phyloP scores from a whole-genome alignment of 805 yeast species.

The Yamadazyma philogaea region DNA sequence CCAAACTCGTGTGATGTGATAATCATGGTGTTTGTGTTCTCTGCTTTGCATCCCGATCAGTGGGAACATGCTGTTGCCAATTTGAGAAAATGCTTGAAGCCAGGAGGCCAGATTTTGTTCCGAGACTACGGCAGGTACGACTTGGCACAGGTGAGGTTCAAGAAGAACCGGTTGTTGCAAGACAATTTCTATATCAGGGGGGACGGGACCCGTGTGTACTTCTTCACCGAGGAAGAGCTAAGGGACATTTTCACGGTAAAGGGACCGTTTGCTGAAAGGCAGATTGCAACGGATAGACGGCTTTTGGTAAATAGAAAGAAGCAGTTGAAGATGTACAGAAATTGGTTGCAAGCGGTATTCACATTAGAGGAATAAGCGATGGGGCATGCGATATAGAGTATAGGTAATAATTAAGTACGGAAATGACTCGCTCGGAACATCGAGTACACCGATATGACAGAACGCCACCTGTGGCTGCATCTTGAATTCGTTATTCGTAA shows the following conservation, averaged over 20 bases:
- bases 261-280: conserved; percentile 59
- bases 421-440: too few species aligned
- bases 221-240: conserved; percentile 92
- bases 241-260: conserved; percentile 56
- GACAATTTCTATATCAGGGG: conserved; percentile 96
- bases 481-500: not conserved
- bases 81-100: conserved; percentile 70
- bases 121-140: conserved; percentile 96
- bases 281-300: conserved; percentile 87
- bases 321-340: conserved; percentile 90
- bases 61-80: conserved; percentile 82
- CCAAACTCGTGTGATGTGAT: conserved; percentile 83
- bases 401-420: not conserved
- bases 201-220: conserved; percentile 96
- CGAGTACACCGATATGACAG: too few species aligned
- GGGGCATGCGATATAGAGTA: not conserved
- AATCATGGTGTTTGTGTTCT: conserved; percentile 92
- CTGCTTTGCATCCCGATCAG: conserved; percentile 88
- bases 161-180: conserved; percentile 78
- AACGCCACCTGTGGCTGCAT: too few species aligned
- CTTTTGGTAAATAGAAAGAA: conserved; percentile 88
- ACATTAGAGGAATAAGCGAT: conserved; percentile 16
- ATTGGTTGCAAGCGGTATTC: conserved; percentile 95
- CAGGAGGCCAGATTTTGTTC: conserved; percentile 87
- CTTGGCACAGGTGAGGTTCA: conserved; percentile 90